Evolutionary conservation across 2,329 filamentous ascomycete species (phyloP), one percentile per base, ranked within the genome.

Genomic region (Stachybotrys echinatus): DNA sequence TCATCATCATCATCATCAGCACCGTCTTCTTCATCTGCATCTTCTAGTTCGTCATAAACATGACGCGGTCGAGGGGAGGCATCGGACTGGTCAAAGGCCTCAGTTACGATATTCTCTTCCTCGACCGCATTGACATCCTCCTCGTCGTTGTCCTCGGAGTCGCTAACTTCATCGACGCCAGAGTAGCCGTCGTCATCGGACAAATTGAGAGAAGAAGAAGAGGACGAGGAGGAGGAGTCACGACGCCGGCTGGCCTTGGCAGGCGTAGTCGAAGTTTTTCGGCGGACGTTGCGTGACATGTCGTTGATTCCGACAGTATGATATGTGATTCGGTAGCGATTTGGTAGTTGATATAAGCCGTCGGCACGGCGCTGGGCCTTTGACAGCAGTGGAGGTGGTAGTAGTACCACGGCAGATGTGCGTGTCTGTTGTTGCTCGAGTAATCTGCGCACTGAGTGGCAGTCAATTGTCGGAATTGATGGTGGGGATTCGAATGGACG

Each of bases 71-170:
- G 78, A 77, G 78, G 74, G 71, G 77, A 69, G 60, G 64, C 65
- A 59, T 66, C 60, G 53, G 65, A 64, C 38, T 70, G 65, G 23
- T 64, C 64, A 56, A 65, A 61, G 54, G 66, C 69, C 55, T 75
- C 69, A 50, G 68, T 68, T 51, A 88, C 74, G 54, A 92, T 89
- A 58, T 85, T 81, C 66, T 84, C 78, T 73, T 91, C 88, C 79
- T 94, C 89, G 74, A 83, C 79, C 75, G 84, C 81, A 62, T 87
- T 80, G 50, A 92, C 82, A 75, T 88, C 82, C 56, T 88, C 82
- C 66, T 92, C 86, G 65, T 92, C 88, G 55, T 89, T 85, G 54
- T 92, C 80, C 48, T 80, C 88, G 12, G 83, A 85, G 59, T 92
- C 88, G 57, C 81, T 88, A 53, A 95, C 86, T 47, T 90, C 82